A percentile compares a stretch with the other conserved stretches of the same genome.
phyloP scores from a whole-genome alignment of 2,329 filamentous ascomycete genomes.

The Ophiocordyceps australis region DNA sequence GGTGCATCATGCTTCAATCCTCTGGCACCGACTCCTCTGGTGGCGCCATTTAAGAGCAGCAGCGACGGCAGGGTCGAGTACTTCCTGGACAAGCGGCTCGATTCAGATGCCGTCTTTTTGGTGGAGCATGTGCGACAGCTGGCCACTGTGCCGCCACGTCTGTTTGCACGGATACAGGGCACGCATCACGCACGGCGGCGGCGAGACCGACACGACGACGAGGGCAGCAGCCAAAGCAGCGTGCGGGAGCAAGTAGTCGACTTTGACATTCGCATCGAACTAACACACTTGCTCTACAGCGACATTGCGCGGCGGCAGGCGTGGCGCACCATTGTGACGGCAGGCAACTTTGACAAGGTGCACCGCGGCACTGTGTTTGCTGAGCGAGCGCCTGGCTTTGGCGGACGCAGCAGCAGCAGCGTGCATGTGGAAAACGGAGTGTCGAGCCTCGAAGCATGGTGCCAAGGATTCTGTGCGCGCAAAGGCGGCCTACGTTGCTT shows the following conservation, averaged over 20 bases:
- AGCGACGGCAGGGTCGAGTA: slow-evolving; percentile 12
- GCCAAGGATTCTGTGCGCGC: slow-evolving; percentile 45
- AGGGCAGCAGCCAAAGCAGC: too few species aligned
- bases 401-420: slow-evolving; percentile 8
- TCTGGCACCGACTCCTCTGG: slow-evolving; percentile 4
- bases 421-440: slow-evolving; percentile 13
- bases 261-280: slow-evolving; percentile 39
- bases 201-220: slow-evolving; percentile 14
- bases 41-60: slow-evolving; percentile 13
- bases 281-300: slow-evolving; percentile 37
- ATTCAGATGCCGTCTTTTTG: slow-evolving; percentile 22
- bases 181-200: slow-evolving; percentile 25
- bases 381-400: slow-evolving; percentile 27
- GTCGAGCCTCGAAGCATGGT: slow-evolving; percentile 37
- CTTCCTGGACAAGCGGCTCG: slow-evolving; percentile 26
- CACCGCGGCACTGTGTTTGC: slow-evolving; percentile 45
- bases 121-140: slow-evolving; percentile 23
- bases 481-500: slow-evolving; percentile 38
- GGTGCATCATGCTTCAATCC: slow-evolving; percentile 6
- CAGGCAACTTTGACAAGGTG: slow-evolving; percentile 39
- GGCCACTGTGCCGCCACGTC: slow-evolving; percentile 30
- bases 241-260: slow-evolving; percentile 35
- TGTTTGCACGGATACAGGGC: slow-evolving; percentile 31
- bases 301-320: slow-evolving; percentile 19
- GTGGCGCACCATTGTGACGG: slow-evolving; percentile 27